phyloP scores from a whole-genome alignment of 192 early-diverging fungal species.

The Radiomyces spectabilis region DNA sequence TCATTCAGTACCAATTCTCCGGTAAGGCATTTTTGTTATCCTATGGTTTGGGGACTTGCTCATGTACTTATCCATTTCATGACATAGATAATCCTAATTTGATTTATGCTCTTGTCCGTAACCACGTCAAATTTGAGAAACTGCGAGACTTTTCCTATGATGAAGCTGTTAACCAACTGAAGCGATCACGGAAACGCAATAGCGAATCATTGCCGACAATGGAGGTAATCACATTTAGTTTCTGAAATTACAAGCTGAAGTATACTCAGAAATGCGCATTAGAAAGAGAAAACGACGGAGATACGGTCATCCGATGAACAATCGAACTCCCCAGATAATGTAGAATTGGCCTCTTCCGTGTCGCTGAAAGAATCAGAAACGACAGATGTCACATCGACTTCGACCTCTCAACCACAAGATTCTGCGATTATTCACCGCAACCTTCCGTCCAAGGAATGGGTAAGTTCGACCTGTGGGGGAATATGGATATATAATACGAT shows the following conservation, averaged over 20 bases:
- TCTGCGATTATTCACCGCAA: not conserved
- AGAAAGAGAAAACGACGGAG: not conserved
- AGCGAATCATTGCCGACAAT: not conserved
- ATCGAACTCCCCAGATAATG: too few relatives aligned
- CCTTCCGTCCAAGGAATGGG: constrained; percentile 16
- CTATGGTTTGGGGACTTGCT: too few relatives aligned
- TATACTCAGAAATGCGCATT: not conserved
- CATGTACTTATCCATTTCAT: not conserved
- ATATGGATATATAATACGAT: not conserved
- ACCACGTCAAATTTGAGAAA: constrained; percentile 63
- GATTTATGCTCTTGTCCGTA: constrained; percentile 73
- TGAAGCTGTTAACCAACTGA: constrained; percentile 50
- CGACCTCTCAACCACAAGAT: not conserved
- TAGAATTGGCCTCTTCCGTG: too few relatives aligned
- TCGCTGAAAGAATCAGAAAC: not conserved
- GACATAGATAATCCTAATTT: constrained; percentile 64
- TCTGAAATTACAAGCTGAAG: not conserved
- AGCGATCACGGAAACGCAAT: constrained; percentile 29
- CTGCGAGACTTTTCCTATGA: constrained; percentile 63
- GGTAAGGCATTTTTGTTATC: constrained; percentile 31
- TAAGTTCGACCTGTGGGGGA: constrained; percentile 15
- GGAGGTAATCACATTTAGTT: not conserved
- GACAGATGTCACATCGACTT: not conserved
- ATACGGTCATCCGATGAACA: too few relatives aligned
- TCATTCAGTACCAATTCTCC: constrained; percentile 77